A percentile compares a stretch with the other conserved stretches of the same genome.
These are phyloP conservation scores for Penicillium dipodomyicola DNA, from an alignment of 495 filamentous ascomycete genomes.

Conservation along the genomic window DNA sequence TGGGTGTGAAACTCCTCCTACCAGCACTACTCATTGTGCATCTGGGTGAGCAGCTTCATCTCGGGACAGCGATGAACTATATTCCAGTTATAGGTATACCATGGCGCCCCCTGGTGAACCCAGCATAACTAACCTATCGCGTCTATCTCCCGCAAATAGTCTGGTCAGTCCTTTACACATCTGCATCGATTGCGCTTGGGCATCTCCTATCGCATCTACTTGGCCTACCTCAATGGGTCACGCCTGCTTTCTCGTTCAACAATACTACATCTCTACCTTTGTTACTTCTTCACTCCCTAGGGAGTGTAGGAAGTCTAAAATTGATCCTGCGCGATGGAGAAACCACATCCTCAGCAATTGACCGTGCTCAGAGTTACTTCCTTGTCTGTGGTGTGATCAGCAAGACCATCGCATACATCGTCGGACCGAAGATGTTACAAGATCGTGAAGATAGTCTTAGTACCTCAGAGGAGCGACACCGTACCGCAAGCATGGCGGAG, in stretches of 20 bases:
- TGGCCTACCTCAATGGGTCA: neutral
- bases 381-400: neutral
- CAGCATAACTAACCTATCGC: neutral
- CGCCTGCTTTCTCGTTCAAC: neutral
- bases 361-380: neutral
- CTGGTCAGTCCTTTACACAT: neutral
- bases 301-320: neutral
- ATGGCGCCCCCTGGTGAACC: neutral
- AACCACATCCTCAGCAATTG: neutral
- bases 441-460: neutral
- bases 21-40: neutral
- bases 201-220: neutral
- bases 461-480: neutral
- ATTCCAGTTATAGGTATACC: neutral
- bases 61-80: neutral
- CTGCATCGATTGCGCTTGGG: neutral
- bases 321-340: neutral
- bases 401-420: neutral
- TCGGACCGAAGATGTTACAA: neutral
- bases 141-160: neutral
- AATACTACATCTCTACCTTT: neutral
- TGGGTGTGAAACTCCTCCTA: neutral
- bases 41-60: neutral
- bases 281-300: neutral
- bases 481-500: neutral